These are phyloP conservation scores for Coniochaeta sp. DNA, from an alignment of 2,329 filamentous ascomycete genomes.

Conservation along the genomic window DNA sequence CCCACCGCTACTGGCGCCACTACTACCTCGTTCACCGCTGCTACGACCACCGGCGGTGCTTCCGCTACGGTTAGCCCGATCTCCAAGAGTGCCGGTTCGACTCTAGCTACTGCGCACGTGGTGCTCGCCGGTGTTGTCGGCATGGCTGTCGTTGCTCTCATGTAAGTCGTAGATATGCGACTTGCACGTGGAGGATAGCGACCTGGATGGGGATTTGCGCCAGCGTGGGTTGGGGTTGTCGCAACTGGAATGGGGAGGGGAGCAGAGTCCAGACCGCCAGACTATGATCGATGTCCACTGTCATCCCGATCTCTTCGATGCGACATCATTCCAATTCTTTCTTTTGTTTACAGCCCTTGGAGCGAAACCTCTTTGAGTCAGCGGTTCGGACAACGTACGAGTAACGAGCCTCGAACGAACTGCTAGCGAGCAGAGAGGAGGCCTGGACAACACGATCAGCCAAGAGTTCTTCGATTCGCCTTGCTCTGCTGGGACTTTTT, in stretches of 20 bases:
- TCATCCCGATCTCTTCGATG: conserved; percentile 19
- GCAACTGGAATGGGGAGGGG: not conserved
- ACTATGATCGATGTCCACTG: conserved; percentile 6
- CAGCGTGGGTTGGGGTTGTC: not conserved
- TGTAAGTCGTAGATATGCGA: conserved; percentile 29
- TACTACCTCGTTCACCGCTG: conserved; percentile 17
- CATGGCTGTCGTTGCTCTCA: conserved; percentile 40
- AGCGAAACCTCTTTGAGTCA: not conserved
- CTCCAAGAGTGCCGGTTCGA: conserved; percentile 33
- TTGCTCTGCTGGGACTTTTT: not conserved
- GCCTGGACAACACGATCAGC: not conserved
- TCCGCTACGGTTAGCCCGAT: conserved; percentile 24
- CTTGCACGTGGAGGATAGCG: not conserved
- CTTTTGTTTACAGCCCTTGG: conserved; percentile 3
- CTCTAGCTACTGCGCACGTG: conserved; percentile 34
- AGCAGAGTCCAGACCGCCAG: not conserved
- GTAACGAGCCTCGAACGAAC: conserved; percentile 1
- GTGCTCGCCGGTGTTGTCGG: conserved; percentile 43
- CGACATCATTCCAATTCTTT: conserved; percentile 21
- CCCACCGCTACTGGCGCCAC: conserved; percentile 16
- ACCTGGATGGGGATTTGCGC: not conserved
- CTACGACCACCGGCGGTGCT: conserved; percentile 15
- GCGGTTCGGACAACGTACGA: conserved; percentile 1
- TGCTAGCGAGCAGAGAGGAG: not conserved
- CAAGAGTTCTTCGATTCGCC: not conserved